These are phyloP conservation scores for Ceratocystis destructans DNA, from an alignment of 2,329 filamentous ascomycete genomes.

Conservation along the genomic window DNA sequence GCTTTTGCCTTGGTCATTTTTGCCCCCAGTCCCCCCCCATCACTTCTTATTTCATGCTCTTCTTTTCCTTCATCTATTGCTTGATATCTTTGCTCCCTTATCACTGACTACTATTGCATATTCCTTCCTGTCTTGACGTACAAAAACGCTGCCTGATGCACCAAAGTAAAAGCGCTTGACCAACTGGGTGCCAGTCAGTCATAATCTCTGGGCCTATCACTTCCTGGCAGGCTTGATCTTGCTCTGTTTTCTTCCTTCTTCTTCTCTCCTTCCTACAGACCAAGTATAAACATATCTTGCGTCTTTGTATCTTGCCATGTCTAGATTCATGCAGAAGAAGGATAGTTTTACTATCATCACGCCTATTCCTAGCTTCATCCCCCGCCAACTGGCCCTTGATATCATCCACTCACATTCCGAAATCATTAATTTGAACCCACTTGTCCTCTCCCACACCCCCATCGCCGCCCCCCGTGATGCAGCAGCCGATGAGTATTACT, in stretches of 20 bases:
- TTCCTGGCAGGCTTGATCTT: neutral
- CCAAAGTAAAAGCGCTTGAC: neutral
- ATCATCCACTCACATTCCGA: constrained; percentile 58
- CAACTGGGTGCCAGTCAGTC: neutral
- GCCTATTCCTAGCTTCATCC: constrained; percentile 55
- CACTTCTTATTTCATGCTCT: neutral
- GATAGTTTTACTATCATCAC: constrained; percentile 55
- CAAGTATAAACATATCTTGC: neutral
- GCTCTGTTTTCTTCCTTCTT: neutral
- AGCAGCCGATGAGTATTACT: constrained; percentile 56
- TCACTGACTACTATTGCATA: neutral
- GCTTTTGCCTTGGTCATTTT: neutral
- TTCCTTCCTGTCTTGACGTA: neutral
- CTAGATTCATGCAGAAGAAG: constrained; percentile 40
- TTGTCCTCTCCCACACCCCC: constrained; percentile 49
- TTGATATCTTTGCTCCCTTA: neutral
- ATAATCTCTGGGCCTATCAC: neutral
- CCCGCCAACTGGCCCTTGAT: constrained; percentile 57
- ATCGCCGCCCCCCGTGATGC: constrained; percentile 55
- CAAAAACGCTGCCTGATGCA: neutral
- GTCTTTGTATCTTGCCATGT: constrained; percentile 27
- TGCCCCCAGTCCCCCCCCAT: neutral
- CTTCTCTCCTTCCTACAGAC: neutral
- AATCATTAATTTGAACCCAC: constrained; percentile 56
- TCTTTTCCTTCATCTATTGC: neutral